Evolutionary conservation across 306 rosid species (phyloP).

Genomic region (Trifolium fragiferum): DNA sequence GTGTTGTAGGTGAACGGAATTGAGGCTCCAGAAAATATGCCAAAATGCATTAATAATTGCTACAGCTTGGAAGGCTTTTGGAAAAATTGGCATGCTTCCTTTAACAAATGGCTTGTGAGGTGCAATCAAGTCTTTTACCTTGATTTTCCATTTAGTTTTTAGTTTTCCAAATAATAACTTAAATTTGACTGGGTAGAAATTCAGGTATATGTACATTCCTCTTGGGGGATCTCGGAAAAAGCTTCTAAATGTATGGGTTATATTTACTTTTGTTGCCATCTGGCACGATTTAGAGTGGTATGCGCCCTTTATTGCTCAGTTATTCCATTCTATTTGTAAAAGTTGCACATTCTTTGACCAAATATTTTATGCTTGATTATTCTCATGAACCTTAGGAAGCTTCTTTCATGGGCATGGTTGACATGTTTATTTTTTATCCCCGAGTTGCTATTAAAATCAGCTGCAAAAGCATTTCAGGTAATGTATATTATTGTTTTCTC

Average conservation of each 20-base stretch:
- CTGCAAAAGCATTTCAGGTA: constrained; percentile 75
- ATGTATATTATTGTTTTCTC: constrained; percentile 25
- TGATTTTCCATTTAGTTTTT: constrained; percentile 25
- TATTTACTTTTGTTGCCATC: constrained; percentile 90
- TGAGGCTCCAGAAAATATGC: constrained; percentile 95
- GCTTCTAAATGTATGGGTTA: constrained; percentile 81
- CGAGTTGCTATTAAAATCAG: constrained; percentile 79
- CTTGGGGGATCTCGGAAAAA: constrained; percentile 85
- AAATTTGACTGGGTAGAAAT: constrained; percentile 40
- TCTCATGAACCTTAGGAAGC: constrained; percentile 74
- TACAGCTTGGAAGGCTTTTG: constrained; percentile 85
- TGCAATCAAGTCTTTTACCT: constrained; percentile 43
- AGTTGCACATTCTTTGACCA: constrained; percentile 33
- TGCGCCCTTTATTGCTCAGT: constrained; percentile 38
- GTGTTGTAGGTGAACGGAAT: constrained; percentile 78
- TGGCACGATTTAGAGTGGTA: constrained; percentile 99
- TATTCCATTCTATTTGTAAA: constrained; percentile 37
- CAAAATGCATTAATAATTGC: constrained; percentile 91
- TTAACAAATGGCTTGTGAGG: constrained; percentile 99
- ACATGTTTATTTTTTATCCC: constrained; percentile 92
- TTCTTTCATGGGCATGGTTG: constrained; percentile 98
- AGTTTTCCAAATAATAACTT: constrained; percentile 25
- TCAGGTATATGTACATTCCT: constrained; percentile 93
- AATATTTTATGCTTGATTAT: constrained; percentile 35
- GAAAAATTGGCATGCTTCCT: constrained; percentile 99